Evolutionary conservation across 345 rosid genomes (phyloP), one percentile per base, ranked within the genome.

Genomic region (Brassica carinata): DNA sequence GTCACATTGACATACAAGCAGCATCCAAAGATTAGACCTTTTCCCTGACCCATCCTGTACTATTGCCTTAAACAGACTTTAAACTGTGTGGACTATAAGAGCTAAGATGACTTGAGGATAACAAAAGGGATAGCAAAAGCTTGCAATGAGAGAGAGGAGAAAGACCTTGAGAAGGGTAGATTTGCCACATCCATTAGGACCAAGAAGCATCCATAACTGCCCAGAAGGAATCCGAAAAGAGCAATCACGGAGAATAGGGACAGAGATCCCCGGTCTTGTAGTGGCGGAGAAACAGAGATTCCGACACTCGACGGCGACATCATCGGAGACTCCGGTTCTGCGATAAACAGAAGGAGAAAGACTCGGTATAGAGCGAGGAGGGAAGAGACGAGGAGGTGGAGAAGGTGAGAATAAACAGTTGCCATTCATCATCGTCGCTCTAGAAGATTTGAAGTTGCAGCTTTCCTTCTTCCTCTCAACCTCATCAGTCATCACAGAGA

Each of bases 171-270:
- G 87, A 83, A 93, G 96, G 57, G 98, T 95, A 71, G 99, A 95
- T 88, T 95, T 95, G 0, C 99, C 99, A 77, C 97, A 95, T 11
- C 99, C 98, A 79, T 95, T 95, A 55, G 99, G 99, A 8, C 99
- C 98, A 74, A 93, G 98, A 83, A 93, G 85, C 98, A 95, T 93
- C 97, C 99, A 93, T 61, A 95, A 81, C 71, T 91, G 88, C 2
- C 97, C 98, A 0, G 90, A 85, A 73, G 97, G 98, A 75, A 95
- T 79, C 3, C 74, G 82, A 72, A 95, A 71, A 17, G 97, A 89
- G 83, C 99, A 95, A 34, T 95, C 89, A 66, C 81, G 86, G 55
- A 95, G 96, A 69, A 95, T 88, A 27, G 94, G 90, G 34, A 89
- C 68, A 10, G 80, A 61, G 7, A 72, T 76, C 33, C 94, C 90